Evolutionary conservation across 139 green algal genomes (phyloP).

Genomic region (Volvox africanus): DNA sequence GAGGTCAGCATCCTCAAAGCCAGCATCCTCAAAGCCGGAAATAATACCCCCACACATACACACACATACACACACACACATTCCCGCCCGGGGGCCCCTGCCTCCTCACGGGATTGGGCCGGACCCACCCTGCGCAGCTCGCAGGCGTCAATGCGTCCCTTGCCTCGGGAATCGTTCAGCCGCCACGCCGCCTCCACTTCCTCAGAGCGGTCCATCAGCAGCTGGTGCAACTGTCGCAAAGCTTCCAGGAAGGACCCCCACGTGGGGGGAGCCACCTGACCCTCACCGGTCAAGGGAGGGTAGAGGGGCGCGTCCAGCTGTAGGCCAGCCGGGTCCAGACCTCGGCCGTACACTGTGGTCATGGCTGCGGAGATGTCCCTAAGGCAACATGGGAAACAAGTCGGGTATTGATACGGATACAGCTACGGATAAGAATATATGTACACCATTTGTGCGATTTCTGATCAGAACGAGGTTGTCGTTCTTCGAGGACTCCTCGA

Average conservation of each 20-base stretch:
- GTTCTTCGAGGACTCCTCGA: no score
- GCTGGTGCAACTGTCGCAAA: not conserved
- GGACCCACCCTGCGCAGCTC: conserved; percentile 17
- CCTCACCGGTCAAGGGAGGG: not conserved
- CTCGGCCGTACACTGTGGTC: not conserved
- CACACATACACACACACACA: no score
- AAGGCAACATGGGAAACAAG: no score
- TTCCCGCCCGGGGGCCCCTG: no score
- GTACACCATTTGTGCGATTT: no score
- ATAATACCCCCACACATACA: no score
- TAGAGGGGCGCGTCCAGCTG: not conserved
- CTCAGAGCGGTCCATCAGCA: not conserved
- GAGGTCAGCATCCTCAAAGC: not conserved
- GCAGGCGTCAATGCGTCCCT: conserved; percentile 36
- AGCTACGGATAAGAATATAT: no score
- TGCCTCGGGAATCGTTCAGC: conserved; percentile 11
- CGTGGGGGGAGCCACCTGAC: not conserved
- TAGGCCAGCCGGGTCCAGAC: not conserved
- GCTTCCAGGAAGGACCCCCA: not conserved
- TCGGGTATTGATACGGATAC: no score
- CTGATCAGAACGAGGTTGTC: no score
- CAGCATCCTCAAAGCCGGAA: not conserved
- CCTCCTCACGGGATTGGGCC: not conserved
- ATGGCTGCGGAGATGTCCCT: conserved; percentile 40
- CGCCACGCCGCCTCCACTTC: conserved; percentile 9